phyloP scores from a whole-genome alignment of 1,284 basidiomycete genomes.

The Fomitopsis betulina region DNA sequence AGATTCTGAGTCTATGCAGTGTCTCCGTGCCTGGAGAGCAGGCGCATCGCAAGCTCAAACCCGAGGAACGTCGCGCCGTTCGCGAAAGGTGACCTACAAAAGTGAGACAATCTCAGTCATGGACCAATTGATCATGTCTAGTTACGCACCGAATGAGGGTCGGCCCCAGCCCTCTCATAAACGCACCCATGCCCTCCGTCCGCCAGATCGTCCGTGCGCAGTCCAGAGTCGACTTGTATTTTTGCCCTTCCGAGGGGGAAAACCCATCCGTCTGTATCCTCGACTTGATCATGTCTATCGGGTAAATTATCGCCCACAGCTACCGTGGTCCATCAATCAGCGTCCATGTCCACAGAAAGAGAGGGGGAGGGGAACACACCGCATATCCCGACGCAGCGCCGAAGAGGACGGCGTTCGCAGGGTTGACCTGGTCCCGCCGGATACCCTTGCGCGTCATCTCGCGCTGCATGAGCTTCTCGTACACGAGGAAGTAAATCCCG shows the following conservation, averaged over 20 bases:
- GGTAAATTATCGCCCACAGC: slow-evolving; percentile 87
- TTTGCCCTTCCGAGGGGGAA: slow-evolving; percentile 64
- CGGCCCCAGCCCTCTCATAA: slow-evolving; percentile 85
- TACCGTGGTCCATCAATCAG: slow-evolving; percentile 24
- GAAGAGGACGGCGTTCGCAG: slow-evolving; percentile 75
- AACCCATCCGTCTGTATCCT: slow-evolving; percentile 95
- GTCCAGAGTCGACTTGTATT: slow-evolving; percentile 79
- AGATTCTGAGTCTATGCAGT: background rate
- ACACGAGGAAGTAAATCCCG: slow-evolving; percentile 88
- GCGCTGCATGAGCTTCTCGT: slow-evolving; percentile 88
- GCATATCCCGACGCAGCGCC: slow-evolving; percentile 86
- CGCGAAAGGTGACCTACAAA: slow-evolving; percentile 74
- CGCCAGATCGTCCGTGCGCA: slow-evolving; percentile 81
- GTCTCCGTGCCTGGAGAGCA: slow-evolving; percentile 31
- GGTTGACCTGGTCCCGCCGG: slow-evolving; percentile 70
- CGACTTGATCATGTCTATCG: slow-evolving; percentile 93
- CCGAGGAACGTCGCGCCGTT: slow-evolving; percentile 94
- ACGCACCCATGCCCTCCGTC: slow-evolving; percentile 80
- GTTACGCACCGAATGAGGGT: slow-evolving; percentile 80
- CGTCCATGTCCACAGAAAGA: background rate
- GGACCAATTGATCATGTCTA: background rate
- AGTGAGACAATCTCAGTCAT: background rate
- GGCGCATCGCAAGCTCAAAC: slow-evolving; percentile 81
- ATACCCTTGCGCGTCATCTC: slow-evolving; percentile 73
- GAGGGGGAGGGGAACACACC: slow-evolving; percentile 39